A percentile compares a stretch with the other conserved stretches of the same genome.
Evolutionary conservation across 176 grass and related monocot species (phyloP).

Genomic region (Phoenix dactylifera): DNA sequence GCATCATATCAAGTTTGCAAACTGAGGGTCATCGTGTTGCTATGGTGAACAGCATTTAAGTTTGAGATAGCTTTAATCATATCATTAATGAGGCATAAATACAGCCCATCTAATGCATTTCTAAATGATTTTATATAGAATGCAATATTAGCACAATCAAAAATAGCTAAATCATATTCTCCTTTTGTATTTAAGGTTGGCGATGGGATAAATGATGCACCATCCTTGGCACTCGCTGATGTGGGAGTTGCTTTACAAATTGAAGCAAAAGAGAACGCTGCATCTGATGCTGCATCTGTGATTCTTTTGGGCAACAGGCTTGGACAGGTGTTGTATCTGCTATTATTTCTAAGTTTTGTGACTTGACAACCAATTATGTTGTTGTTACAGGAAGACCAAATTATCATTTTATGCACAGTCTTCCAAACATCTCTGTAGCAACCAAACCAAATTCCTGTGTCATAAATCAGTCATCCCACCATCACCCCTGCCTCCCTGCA

Average conservation of each 20-base stretch:
- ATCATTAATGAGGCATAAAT: too few species aligned
- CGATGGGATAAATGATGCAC: constrained; percentile 92
- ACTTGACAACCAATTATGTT: too few species aligned
- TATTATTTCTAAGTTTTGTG: neutral
- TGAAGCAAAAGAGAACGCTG: constrained; percentile 78
- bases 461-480: too few species aligned
- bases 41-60: constrained; percentile 38
- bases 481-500: too few species aligned
- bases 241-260: constrained; percentile 84
- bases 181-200: constrained; percentile 49
- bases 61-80: neutral
- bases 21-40: constrained; percentile 56
- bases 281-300: constrained; percentile 85
- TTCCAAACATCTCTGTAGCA: too few species aligned
- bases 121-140: too few species aligned
- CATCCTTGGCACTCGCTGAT: constrained; percentile 81
- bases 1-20: constrained; percentile 70
- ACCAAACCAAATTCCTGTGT: too few species aligned
- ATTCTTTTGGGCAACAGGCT: constrained; percentile 82
- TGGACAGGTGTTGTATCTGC: constrained; percentile 46
- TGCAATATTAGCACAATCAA: too few species aligned
- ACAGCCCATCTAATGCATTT: too few species aligned
- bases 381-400: too few species aligned
- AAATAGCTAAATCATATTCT: too few species aligned
- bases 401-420: too few species aligned